Conservation (phyloP, 2,329 filamentous ascomycete genomes). For the Cladorrhinum sp. region DNA sequence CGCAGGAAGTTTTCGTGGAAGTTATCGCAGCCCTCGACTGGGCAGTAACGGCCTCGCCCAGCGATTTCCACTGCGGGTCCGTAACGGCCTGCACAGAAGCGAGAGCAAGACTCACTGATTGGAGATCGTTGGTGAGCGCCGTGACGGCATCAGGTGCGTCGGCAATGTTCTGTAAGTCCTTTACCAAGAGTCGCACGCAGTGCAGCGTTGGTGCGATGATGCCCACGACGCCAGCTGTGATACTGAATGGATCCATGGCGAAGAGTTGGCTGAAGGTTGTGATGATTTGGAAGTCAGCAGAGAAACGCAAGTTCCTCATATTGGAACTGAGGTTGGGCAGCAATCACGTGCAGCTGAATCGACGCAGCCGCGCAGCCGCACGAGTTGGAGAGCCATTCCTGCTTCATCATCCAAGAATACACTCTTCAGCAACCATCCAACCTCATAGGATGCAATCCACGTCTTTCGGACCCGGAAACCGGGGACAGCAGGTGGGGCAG, state of each 20-base stretch:
- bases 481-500: too few relatives aligned
- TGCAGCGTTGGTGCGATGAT: constrained; percentile 33
- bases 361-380: not conserved
- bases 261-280: not conserved
- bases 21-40: constrained; percentile 31
- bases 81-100: constrained; percentile 30
- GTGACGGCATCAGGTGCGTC: constrained; percentile 34
- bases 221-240: constrained; percentile 32
- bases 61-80: constrained; percentile 32
- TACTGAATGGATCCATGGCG: constrained; percentile 31
- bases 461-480: not conserved
- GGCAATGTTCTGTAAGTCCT: constrained; percentile 33
- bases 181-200: constrained; percentile 31
- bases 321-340: not conserved
- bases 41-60: constrained; percentile 29
- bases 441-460: not conserved
- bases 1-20: constrained; percentile 31
- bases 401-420: too few relatives aligned
- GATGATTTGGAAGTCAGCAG: too few relatives aligned
- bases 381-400: not conserved
- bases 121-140: constrained; percentile 31
- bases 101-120: constrained; percentile 30
- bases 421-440: not conserved
- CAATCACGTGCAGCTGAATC: constrained; percentile 6
- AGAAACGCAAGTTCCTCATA: too few relatives aligned